A percentile compares a stretch with the other conserved stretches of the same genome.
These are phyloP conservation scores for Comarum palustre DNA, from an alignment of 306 rosid genomes.

Conservation along the genomic window DNA sequence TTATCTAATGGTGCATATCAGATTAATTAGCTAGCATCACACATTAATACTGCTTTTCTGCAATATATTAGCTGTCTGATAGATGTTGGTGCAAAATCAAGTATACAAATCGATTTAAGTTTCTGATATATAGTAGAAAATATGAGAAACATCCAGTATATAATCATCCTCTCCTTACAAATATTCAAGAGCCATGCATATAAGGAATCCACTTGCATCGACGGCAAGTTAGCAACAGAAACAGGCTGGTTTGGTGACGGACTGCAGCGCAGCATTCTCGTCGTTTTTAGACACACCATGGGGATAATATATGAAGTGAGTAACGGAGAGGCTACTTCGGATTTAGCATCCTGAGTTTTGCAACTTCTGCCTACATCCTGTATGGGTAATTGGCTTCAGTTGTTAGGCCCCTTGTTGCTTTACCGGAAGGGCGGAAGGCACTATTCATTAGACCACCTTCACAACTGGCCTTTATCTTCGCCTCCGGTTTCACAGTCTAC, in stretches of 20 bases:
- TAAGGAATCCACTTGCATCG: conserved; percentile 30
- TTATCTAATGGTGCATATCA: not conserved
- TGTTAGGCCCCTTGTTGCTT: conserved; percentile 27
- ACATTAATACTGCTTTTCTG: not conserved
- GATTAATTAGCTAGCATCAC: not conserved
- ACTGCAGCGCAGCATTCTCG: conserved; percentile 26
- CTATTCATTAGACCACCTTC: conserved; percentile 36
- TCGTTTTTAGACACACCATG: conserved; percentile 35
- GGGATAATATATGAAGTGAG: not conserved
- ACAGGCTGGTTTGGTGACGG: conserved; percentile 30
- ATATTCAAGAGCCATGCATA: not conserved
- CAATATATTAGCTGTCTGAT: not conserved
- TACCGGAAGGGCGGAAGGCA: conserved; percentile 46
- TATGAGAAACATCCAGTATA: not conserved
- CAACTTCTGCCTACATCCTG: conserved; percentile 28
- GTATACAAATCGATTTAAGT: not conserved
- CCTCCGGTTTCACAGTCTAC: conserved; percentile 24
- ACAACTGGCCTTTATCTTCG: conserved; percentile 33
- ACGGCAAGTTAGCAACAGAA: conserved; percentile 42
- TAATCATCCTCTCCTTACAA: not conserved
- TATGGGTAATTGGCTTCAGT: conserved; percentile 39
- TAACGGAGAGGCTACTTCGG: conserved; percentile 15
- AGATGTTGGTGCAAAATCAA: not conserved
- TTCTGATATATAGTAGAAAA: not conserved
- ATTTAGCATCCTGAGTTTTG: conserved; percentile 20